Base-by-base conservation (phyloP, 2,329 filamentous ascomycete species). In the Biscogniauxia mediterranea region DNA sequence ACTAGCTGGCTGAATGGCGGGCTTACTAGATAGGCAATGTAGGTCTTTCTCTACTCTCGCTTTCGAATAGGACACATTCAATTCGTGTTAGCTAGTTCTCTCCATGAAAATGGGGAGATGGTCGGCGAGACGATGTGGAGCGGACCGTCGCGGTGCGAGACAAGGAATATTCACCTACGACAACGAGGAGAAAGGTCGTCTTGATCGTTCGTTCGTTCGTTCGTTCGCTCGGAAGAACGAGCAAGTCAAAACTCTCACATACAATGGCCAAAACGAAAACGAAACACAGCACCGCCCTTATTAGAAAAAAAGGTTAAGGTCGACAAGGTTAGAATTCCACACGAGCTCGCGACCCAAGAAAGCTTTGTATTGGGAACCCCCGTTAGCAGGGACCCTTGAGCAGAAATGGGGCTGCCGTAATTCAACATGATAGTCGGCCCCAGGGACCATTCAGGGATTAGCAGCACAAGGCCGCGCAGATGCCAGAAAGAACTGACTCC, bases 1-100 rank as follows among this genome's bases (percentile, higher is more conserved):
- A 23, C 23, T 23, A 23, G 23, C 23, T 23, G 23, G 23, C 23
- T 23, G 23, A 5, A 2, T 32, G 28, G 7, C 7, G 7, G 28
- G 7, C 28, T 32, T 32, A 4, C 28, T 32, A 32, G 7, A 2
- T 32, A 2, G 7, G 7, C n/a, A n/a, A n/a, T n/a, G n/a, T 32
- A 8, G 7, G 7, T 60, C 56, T 54, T 63, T 66, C 52, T 61
- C 38, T 46, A 46, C 38, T 46, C 28, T 46, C 38, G 13, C 38
- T 46, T 46, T 3, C 38, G 13, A 46, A 15, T 15, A n/a, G 38
- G 38, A n/a, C 17, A 17, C 38, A 46, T n/a, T 46, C 38, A 46
- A 46, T 46, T 46, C 38, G 15, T 46, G 17, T n/a, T n/a, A 46
- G 17, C 6, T n/a, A 46, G 17, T 17, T 46, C 17, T 46, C 38